Base-by-base conservation (phyloP, 1,284 basidiomycete genomes). In the Trametes polyzona region DNA sequence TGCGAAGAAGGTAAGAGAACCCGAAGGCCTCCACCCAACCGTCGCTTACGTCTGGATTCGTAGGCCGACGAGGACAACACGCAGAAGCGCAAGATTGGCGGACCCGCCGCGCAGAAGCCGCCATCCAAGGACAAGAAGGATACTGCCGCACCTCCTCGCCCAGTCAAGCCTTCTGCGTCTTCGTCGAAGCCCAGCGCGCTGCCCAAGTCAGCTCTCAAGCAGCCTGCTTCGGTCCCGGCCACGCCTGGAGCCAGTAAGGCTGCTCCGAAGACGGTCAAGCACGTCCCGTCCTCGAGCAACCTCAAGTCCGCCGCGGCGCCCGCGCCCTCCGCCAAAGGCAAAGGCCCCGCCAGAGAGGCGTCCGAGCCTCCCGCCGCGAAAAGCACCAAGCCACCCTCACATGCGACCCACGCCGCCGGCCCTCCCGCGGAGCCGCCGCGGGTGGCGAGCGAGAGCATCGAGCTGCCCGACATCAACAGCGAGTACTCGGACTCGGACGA, bases 401-500 rank as follows among this genome's bases (percentile, higher is more conserved):
- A 46, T 19, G 36, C 53, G n/a, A n/a, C n/a, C n/a, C n/a, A n/a
- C 35, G 11, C 44, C 4, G 37, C 52, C n/a, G 58, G 46, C 5
- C 57, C 57, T 0, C 56, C 88, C 61, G 74, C 88, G 54, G 82
- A 71, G 71, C 83, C 70, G 37, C 72, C 49, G 16, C 61, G 67
- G 4, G 71, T 87, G 52, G 72, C 83, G 12, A 90, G 86, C 65
- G 94, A 96, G 75, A 87, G 83, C 62, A 95, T 95, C 64, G 93
- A 94, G 66, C 78, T 98, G 32, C 95, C 95, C 0, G 95, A 97
- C 55, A 94, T 96, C 67, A 90, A 93, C 63, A 95, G 92, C 73
- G 95, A 97, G 67, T 97, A 97, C 73, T 96, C 94, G 3, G 92
- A 97, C 73, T 96, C 94, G 4, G 95, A 95, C 47, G 93, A 96